These are phyloP conservation scores for Somion occarium DNA, from an alignment of 1,284 basidiomycete species.

Conservation along the genomic window DNA sequence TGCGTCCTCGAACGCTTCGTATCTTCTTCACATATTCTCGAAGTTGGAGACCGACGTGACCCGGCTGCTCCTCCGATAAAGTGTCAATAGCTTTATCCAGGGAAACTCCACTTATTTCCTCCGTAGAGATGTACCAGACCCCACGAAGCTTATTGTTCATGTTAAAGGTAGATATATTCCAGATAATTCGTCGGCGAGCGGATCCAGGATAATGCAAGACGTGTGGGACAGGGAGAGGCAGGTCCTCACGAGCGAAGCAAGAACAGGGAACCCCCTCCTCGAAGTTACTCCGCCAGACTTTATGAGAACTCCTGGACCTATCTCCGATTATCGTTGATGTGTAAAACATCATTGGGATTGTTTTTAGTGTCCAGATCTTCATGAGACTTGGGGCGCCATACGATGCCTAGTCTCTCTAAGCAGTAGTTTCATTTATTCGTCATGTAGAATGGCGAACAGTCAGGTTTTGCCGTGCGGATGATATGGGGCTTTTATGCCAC, in stretches of 20 bases:
- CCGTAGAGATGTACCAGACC: constrained; percentile 15
- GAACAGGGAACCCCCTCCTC: not conserved
- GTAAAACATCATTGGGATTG: too few relatives aligned
- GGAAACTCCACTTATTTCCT: constrained; percentile 16
- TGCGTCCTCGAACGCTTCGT: not conserved
- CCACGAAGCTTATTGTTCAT: not conserved
- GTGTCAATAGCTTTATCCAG: constrained; percentile 16
- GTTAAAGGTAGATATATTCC: not conserved
- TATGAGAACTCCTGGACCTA: too few relatives aligned
- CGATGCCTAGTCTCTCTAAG: too few relatives aligned
- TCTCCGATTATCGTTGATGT: too few relatives aligned
- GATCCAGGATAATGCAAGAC: not conserved
- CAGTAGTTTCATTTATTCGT: too few relatives aligned
- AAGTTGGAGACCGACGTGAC: constrained; percentile 19
- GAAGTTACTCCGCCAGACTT: too few relatives aligned
- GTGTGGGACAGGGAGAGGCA: not conserved
- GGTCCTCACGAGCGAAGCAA: not conserved
- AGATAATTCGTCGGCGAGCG: too few relatives aligned
- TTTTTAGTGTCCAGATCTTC: too few relatives aligned
- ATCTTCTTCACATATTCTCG: not conserved
- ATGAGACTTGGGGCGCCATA: too few relatives aligned
- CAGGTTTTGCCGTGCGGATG: too few relatives aligned
- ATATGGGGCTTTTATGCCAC: too few relatives aligned
- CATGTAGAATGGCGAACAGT: too few relatives aligned
- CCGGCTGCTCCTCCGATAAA: constrained; percentile 17